Conservation (phyloP, 1,284 basidiomycete genomes). For the Somion occarium region DNA sequence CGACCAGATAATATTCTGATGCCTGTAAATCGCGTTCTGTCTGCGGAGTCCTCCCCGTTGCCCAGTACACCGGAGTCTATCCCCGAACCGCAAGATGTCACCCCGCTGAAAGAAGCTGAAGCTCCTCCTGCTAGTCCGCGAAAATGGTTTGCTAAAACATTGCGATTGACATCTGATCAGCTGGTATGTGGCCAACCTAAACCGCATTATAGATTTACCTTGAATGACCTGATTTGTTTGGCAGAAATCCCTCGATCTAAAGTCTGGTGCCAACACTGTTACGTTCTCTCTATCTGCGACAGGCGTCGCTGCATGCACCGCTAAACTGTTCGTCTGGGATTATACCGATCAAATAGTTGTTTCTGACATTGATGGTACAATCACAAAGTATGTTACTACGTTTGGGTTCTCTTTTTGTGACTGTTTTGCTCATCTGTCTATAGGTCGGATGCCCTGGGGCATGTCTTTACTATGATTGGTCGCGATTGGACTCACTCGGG, state of each 20-base stretch:
- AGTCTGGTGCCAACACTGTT: conserved; percentile 87
- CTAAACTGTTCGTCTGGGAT: conserved; percentile 96
- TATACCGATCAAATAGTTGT: conserved; percentile 86
- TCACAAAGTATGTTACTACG: conserved; percentile 78
- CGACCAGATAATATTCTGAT: background rate
- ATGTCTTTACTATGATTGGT: conserved; percentile 98
- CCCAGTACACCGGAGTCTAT: background rate
- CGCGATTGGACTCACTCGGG: conserved; percentile 99
- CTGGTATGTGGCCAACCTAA: conserved; percentile 42
- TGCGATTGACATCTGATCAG: conserved; percentile 84
- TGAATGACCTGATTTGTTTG: background rate
- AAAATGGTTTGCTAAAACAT: conserved; percentile 85
- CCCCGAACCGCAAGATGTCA: conserved; percentile 1
- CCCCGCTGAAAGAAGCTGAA: conserved; percentile 18
- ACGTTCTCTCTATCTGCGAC: conserved; percentile 95
- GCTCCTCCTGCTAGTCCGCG: conserved; percentile 10
- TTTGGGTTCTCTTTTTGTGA: conserved; percentile 1
- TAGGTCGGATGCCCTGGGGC: conserved; percentile 95
- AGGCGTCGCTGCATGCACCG: conserved; percentile 83
- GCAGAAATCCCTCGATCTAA: conserved; percentile 83
- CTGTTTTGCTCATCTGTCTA: conserved; percentile 6
- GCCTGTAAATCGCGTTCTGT: background rate
- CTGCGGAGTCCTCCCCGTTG: conserved; percentile 5
- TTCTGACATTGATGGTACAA: conserved; percentile 99
- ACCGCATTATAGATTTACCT: background rate